Evolutionary conservation across 192 early-diverging fungal genomes (phyloP), one percentile per base, ranked within the genome.

Genomic region (Entophlyctis helioformis): DNA sequence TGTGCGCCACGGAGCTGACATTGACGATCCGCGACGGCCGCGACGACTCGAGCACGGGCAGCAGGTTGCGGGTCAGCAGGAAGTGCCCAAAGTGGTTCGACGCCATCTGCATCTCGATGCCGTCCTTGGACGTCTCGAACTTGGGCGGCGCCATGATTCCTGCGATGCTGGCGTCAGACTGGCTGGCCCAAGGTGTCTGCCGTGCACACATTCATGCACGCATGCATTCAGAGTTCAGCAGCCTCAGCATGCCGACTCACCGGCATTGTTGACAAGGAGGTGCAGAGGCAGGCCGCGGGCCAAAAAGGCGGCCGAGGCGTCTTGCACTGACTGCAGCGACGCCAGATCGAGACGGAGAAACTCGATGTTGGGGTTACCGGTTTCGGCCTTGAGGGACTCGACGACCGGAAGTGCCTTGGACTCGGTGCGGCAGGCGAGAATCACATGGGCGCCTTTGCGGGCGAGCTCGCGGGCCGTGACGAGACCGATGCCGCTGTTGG

Each of bases 81-180:
- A 63, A 53, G 40, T 58, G 61, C 18, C 50, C 56, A 12, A 63
- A 26, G 22, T 58, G 55, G 51, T 63, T 63, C 13, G 56, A 44
- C 0, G 42, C 42, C 12, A 51, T 39, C 38, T 54, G 50, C 34
- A 21, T 18, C 36, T 63, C 56, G 35, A 40, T 29, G 4, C 51
- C 61, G 29, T 63, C 51, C 37, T 15, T 12, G 19, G 56, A 44
- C 0, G 44, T 22, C 22, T 19, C 12, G n/a, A 50, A 51, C 19
- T 54, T 28, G 2, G 77, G 72, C 4, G 59, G 50, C 25, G 63
- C 60, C 80, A 82, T 82, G 21, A 82, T 62, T 10, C 74, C 75
- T 59, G 21, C 24, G 11, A 51, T 1, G 12, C 12, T 20, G 23
- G 23, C 23, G 36, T n/a, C n/a, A n/a, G n/a, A n/a, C n/a, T n/a